phyloP scores from a whole-genome alignment of 257 asterid species.

The Phtheirospermum japonicum region DNA sequence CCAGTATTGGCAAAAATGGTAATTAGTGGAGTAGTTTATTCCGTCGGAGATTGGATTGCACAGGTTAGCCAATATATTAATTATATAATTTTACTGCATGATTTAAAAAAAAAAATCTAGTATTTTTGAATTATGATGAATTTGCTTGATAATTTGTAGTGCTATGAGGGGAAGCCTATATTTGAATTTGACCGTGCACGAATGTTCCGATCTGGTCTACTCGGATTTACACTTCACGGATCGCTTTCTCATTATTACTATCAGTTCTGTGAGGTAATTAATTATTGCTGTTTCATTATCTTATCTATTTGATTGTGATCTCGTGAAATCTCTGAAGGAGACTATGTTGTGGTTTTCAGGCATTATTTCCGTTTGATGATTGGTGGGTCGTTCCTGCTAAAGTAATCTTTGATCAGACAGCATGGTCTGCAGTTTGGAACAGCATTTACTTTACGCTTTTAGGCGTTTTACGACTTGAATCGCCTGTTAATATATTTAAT shows the following conservation, averaged over 20 bases:
- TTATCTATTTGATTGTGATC: slow-evolving; percentile 42
- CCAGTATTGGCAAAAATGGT: slow-evolving; percentile 85
- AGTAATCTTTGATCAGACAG: slow-evolving; percentile 76
- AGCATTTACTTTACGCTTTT: slow-evolving; percentile 68
- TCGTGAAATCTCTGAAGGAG: neutral
- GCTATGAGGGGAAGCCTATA: slow-evolving; percentile 85
- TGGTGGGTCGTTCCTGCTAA: slow-evolving; percentile 98
- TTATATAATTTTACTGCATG: neutral
- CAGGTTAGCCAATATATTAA: slow-evolving; percentile 50
- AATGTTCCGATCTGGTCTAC: slow-evolving; percentile 73
- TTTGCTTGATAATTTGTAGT: slow-evolving; percentile 35
- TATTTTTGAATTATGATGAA: neutral
- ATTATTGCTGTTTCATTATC: neutral
- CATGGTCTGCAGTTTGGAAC: slow-evolving; percentile 85
- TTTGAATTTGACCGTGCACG: slow-evolving; percentile 74
- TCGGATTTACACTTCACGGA: slow-evolving; percentile 77
- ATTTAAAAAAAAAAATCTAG: no score
- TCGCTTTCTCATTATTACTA: slow-evolving; percentile 89
- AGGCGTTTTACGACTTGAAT: slow-evolving; percentile 69
- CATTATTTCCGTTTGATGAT: slow-evolving; percentile 71
- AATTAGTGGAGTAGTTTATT: slow-evolving; percentile 84
- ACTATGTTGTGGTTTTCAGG: slow-evolving; percentile 34
- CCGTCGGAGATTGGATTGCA: slow-evolving; percentile 88
- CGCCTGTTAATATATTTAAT: slow-evolving; percentile 49
- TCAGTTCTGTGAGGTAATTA: slow-evolving; percentile 76